phyloP scores from a whole-genome alignment of 1,139 yeast genomes.

The Yamadazyma blattariae region DNA sequence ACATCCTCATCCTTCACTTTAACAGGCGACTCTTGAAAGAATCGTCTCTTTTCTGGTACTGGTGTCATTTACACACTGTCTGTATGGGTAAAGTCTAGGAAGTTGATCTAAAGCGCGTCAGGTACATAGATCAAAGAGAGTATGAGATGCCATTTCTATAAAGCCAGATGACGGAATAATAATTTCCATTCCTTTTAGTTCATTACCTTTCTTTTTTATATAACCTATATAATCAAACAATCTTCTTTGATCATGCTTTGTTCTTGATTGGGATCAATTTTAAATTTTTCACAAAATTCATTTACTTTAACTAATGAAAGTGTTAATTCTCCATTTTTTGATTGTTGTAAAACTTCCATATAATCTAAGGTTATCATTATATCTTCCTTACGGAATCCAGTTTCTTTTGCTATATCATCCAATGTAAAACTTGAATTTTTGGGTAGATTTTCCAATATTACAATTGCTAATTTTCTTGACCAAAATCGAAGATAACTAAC shows the following conservation, averaged over 20 bases:
- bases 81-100: too few relatives aligned
- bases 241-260: constrained; percentile 25
- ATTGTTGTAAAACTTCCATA: constrained; percentile 47
- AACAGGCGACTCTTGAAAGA: constrained; percentile 1
- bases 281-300: constrained; percentile 27
- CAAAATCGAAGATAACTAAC: constrained; percentile 75
- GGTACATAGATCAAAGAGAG: too few relatives aligned
- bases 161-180: too few relatives aligned
- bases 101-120: constrained; percentile 1
- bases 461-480: constrained; percentile 45
- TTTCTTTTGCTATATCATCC: constrained; percentile 49
- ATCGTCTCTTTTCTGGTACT: constrained; percentile 5
- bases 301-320: constrained; percentile 23
- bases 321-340: constrained; percentile 12
- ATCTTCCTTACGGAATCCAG: constrained; percentile 75
- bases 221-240: constrained; percentile 23
- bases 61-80: too few relatives aligned
- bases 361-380: constrained; percentile 59
- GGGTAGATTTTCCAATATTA: constrained; percentile 7
- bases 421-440: constrained; percentile 33
- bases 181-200: too few relatives aligned
- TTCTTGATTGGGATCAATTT: constrained; percentile 23
- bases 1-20: neutral
- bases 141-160: too few relatives aligned
- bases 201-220: too few relatives aligned